A percentile compares a stretch with the other conserved stretches of the same genome.
Evolutionary conservation across 2,329 filamentous ascomycete species (phyloP).

Genomic region (Cytospora mali): DNA sequence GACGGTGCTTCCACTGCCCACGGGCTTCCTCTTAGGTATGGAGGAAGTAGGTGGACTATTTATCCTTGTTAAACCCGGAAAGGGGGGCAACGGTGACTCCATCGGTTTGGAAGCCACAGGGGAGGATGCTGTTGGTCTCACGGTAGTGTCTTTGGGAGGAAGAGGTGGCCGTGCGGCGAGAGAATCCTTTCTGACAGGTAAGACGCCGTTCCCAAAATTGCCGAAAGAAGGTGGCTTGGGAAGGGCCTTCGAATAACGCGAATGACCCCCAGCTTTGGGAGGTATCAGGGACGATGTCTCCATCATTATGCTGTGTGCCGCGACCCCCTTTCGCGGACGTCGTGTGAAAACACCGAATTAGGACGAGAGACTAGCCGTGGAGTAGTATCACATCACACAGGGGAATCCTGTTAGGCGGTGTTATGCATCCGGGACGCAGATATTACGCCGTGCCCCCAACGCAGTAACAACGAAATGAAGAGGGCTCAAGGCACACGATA

Average conservation of each 20-base stretch:
- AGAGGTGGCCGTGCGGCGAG: slow-evolving; percentile 30
- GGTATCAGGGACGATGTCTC: slow-evolving; percentile 33
- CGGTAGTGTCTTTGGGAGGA: slow-evolving; percentile 26
- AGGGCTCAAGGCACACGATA: slow-evolving; percentile 6
- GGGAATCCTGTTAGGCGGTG: slow-evolving; percentile 9
- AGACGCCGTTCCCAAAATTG: slow-evolving; percentile 3
- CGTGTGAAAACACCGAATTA: background rate
- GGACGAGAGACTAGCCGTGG: slow-evolving; percentile 11
- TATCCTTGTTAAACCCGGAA: slow-evolving; percentile 19
- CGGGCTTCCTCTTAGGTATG: slow-evolving; percentile 26
- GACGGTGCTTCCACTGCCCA: slow-evolving; percentile 18
- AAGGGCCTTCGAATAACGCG: slow-evolving; percentile 62
- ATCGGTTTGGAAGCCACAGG: slow-evolving; percentile 17
- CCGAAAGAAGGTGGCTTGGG: slow-evolving; percentile 44
- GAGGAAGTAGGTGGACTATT: slow-evolving; percentile 18
- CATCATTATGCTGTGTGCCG: slow-evolving; percentile 31
- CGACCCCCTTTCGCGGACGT: slow-evolving; percentile 13
- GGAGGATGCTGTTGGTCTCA: slow-evolving; percentile 9
- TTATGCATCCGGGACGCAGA: slow-evolving; percentile 12
- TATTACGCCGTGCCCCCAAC: slow-evolving; percentile 16
- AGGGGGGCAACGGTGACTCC: slow-evolving; percentile 24
- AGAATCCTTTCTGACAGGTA: slow-evolving; percentile 24
- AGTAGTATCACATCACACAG: slow-evolving; percentile 22
- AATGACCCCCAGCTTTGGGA: slow-evolving; percentile 44
- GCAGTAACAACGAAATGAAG: slow-evolving; percentile 9